phyloP scores from a whole-genome alignment of 2,329 filamentous ascomycete species.

The Chaetomium strumarium region DNA sequence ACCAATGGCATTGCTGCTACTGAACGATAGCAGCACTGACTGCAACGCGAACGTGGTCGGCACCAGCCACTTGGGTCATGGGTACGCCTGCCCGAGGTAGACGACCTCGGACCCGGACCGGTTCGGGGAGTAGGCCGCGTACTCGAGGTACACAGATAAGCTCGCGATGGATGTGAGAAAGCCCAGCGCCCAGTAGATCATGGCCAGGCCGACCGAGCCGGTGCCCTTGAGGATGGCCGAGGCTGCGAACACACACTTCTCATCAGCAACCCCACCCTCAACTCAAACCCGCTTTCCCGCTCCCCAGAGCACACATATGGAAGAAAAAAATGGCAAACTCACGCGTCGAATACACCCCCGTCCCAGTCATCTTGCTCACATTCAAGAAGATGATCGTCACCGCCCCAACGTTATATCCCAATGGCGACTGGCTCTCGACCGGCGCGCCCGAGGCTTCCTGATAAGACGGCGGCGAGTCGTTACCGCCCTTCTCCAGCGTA shows the following conservation, averaged over 20 bases:
- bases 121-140: slow-evolving; percentile 59
- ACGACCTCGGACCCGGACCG: slow-evolving; percentile 61
- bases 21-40: slow-evolving; percentile 58
- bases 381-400: slow-evolving; percentile 55
- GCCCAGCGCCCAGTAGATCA: slow-evolving; percentile 62
- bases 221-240: slow-evolving; percentile 52
- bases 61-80: slow-evolving; percentile 57
- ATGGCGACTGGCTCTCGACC: slow-evolving; percentile 50
- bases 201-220: slow-evolving; percentile 55
- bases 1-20: slow-evolving; percentile 58
- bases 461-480: slow-evolving; percentile 43
- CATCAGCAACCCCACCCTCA: neutral
- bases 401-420: slow-evolving; percentile 54
- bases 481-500: slow-evolving; percentile 29
- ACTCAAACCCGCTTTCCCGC: neutral
- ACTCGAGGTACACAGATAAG: slow-evolving; percentile 57
- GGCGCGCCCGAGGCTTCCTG: slow-evolving; percentile 58
- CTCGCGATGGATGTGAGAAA: slow-evolving; percentile 51
- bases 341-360: slow-evolving; percentile 59
- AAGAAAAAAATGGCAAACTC: too few relatives aligned
- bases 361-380: slow-evolving; percentile 57
- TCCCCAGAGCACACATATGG: too few relatives aligned
- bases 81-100: slow-evolving; percentile 63
- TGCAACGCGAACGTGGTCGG: slow-evolving; percentile 60
- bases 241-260: slow-evolving; percentile 35